These are phyloP conservation scores for Endocarpon pusillum DNA, from an alignment of 495 filamentous ascomycete species.

Conservation along the genomic window DNA sequence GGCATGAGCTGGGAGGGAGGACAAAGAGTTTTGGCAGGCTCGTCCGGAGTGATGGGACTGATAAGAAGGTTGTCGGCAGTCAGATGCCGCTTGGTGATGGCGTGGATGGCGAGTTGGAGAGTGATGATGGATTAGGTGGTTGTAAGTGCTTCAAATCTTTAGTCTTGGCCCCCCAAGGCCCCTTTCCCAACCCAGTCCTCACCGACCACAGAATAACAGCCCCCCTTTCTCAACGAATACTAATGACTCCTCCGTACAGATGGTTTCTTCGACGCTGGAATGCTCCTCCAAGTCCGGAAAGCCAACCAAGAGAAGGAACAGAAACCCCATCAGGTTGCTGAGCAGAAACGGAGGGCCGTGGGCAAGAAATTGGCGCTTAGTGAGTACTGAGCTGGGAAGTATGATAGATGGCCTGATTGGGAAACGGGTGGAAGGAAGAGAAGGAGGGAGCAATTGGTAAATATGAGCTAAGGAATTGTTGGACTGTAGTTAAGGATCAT, in stretches of 20 bases:
- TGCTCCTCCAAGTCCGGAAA: conserved; percentile 78
- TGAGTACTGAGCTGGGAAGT: conserved; percentile 56
- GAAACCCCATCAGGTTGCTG: conserved; percentile 21
- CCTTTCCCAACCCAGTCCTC: too few relatives aligned
- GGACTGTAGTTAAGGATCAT: too few relatives aligned
- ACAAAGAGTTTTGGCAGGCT: conserved; percentile 26
- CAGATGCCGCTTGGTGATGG: too few relatives aligned
- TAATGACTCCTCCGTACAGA: conserved; percentile 34
- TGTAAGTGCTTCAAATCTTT: conserved; percentile 44
- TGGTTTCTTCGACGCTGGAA: conserved; percentile 91
- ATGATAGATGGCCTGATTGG: too few relatives aligned
- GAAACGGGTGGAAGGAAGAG: too few relatives aligned
- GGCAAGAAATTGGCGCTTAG: conserved; percentile 64
- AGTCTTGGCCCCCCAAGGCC: conserved; percentile 2
- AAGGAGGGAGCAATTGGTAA: too few relatives aligned
- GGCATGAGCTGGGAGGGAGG: conserved; percentile 25
- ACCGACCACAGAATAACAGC: too few relatives aligned
- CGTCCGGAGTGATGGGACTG: conserved; percentile 19
- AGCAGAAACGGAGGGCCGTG: conserved; percentile 40
- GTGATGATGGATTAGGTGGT: conserved; percentile 81
- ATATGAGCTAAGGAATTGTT: too few relatives aligned
- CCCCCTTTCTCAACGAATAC: conserved; percentile 5
- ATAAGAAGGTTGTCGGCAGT: conserved; percentile 27
- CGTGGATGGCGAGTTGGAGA: conserved; percentile 54
- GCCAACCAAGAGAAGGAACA: conserved; percentile 33